Conservation (phyloP, 1,284 basidiomycete species). For the Cryptococcus sp. region DNA sequence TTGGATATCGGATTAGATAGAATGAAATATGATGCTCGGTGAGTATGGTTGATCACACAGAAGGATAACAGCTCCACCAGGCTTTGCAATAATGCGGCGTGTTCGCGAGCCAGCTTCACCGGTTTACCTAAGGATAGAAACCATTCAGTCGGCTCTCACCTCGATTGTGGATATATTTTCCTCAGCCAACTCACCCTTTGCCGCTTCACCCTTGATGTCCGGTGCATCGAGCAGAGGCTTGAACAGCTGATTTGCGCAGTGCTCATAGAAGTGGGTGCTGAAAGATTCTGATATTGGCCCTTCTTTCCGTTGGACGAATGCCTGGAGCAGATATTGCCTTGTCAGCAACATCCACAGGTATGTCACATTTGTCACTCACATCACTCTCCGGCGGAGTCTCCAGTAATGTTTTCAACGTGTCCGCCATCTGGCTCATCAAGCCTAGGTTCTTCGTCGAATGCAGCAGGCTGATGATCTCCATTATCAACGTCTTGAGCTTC, state of each 20-base stretch:
- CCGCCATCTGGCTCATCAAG: slow-evolving; percentile 85
- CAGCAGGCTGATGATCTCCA: slow-evolving; percentile 74
- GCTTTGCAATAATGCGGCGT: slow-evolving; percentile 74
- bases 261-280: slow-evolving; percentile 85
- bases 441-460: slow-evolving; percentile 78
- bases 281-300: slow-evolving; percentile 85
- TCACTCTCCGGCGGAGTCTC: slow-evolving; percentile 62
- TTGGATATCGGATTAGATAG: slow-evolving; percentile 73
- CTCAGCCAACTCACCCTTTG: slow-evolving; percentile 15
- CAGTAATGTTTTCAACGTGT: slow-evolving; percentile 81
- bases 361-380: slow-evolving; percentile 39
- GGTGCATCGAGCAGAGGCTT: slow-evolving; percentile 76
- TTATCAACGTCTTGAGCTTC: slow-evolving; percentile 63
- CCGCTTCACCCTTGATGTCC: slow-evolving; percentile 57
- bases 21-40: slow-evolving; percentile 87
- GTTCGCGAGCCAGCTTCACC: slow-evolving; percentile 64
- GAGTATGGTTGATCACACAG: slow-evolving; percentile 83
- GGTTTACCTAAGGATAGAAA: not conserved
- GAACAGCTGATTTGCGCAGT: slow-evolving; percentile 72
- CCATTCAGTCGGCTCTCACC: not conserved
- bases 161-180: not conserved
- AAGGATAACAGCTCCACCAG: slow-evolving; percentile 88
- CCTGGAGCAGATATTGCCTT: slow-evolving; percentile 30
- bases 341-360: not conserved
- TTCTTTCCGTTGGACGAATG: slow-evolving; percentile 67